Conservation (phyloP, 2,329 filamentous ascomycete species). For the Chaetomiaceae sp. region DNA sequence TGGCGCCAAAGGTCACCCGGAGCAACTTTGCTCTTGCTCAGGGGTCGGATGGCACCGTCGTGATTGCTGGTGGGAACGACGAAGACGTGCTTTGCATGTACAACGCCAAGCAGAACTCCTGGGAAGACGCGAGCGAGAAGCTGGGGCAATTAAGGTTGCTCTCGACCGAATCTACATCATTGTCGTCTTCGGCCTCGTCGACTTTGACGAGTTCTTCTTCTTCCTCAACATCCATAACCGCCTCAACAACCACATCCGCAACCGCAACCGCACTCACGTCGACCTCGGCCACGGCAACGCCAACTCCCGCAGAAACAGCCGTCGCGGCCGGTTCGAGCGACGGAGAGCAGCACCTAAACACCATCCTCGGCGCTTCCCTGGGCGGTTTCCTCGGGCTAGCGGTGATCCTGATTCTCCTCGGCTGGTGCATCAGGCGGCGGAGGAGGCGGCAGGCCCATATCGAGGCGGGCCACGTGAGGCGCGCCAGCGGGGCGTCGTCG, state of each 20-base stretch:
- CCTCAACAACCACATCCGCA: conserved; percentile 23
- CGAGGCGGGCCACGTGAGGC: conserved; percentile 42
- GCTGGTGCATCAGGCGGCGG: conserved; percentile 62
- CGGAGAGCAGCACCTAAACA: conserved; percentile 32
- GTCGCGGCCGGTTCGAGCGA: conserved; percentile 1
- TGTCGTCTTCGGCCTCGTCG: conserved; percentile 26
- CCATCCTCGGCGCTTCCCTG: conserved; percentile 75
- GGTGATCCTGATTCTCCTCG: conserved; percentile 62
- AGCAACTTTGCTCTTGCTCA: conserved; percentile 69
- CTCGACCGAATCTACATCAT: conserved; percentile 30
- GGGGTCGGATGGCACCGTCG: conserved; percentile 60
- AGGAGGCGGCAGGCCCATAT: conserved; percentile 51
- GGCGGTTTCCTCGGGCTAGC: conserved; percentile 75
- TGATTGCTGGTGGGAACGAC: conserved; percentile 70
- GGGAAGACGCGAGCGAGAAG: conserved; percentile 66
- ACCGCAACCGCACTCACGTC: no score
- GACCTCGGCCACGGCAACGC: conserved; percentile 27
- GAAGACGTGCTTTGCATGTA: conserved; percentile 71
- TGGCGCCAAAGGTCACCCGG: conserved; percentile 62
- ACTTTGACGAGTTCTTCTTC: conserved; percentile 25
- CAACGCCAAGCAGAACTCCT: conserved; percentile 67
- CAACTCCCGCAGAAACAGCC: conserved; percentile 11
- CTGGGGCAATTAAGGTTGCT: conserved; percentile 48
- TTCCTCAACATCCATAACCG: conserved; percentile 22
- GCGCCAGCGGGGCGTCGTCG: conserved; percentile 39